Percentiles rank a stretch among this genome's conserved stretches.
Conservation (phyloP, 2,329 filamentous ascomycete species). For the Trichoderma koningii region DNA sequence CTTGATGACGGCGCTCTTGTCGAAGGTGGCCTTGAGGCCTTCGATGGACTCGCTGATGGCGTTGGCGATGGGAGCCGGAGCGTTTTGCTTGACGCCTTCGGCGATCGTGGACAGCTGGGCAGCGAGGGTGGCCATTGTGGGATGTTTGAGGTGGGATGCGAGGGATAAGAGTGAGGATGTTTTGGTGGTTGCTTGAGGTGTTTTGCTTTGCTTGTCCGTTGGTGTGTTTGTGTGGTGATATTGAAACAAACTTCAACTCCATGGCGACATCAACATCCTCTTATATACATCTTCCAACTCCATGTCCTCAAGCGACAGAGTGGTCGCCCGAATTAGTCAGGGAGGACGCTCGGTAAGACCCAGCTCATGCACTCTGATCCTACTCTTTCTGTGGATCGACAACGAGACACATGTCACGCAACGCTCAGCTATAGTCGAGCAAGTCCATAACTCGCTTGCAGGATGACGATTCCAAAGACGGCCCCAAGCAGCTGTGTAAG, state of each 20-base stretch:
- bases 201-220: background rate
- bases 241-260: background rate
- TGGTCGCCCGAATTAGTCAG: background rate
- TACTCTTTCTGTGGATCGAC: background rate
- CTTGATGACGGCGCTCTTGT: background rate
- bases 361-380: background rate
- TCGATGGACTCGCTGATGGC: background rate
- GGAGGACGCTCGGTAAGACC: background rate
- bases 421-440: background rate
- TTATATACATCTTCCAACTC: background rate
- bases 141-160: background rate
- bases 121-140: constrained; percentile 11
- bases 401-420: background rate
- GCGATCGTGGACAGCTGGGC: background rate
- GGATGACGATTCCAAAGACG: background rate
- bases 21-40: background rate
- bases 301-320: no score
- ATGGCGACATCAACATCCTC: background rate
- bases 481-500: background rate
- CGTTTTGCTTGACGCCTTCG: background rate
- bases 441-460: background rate
- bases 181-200: background rate
- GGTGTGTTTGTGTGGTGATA: background rate
- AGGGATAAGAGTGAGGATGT: background rate
- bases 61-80: background rate